These are phyloP conservation scores for Zanthoxylum bungeanum DNA, from an alignment of 345 rosid genomes.

Conservation along the genomic window DNA sequence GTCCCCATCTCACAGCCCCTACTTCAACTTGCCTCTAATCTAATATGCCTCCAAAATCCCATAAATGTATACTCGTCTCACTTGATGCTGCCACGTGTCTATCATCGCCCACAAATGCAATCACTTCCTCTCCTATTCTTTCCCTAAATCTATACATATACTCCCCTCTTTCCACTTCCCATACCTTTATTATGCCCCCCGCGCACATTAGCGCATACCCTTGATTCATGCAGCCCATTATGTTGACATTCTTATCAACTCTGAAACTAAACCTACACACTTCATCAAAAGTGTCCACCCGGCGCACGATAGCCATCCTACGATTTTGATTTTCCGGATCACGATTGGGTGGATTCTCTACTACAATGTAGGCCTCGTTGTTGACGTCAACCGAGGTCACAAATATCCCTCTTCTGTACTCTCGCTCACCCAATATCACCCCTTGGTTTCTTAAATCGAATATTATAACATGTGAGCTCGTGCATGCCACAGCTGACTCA, in stretches of 20 bases:
- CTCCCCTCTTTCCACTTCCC: slow-evolving; percentile 51
- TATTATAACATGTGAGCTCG: slow-evolving; percentile 35
- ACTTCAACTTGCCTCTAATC: too few relatives aligned
- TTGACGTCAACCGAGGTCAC: slow-evolving; percentile 52
- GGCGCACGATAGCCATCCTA: slow-evolving; percentile 60
- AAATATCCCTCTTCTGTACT: slow-evolving; percentile 33
- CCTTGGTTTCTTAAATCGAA: slow-evolving; percentile 60
- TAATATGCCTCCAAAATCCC: slow-evolving; percentile 82
- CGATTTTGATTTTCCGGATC: too few relatives aligned
- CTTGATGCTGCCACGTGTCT: slow-evolving; percentile 58
- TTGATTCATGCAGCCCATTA: slow-evolving; percentile 65
- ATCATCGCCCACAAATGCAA: too few relatives aligned
- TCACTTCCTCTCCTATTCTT: too few relatives aligned
- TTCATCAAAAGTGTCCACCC: slow-evolving; percentile 33
- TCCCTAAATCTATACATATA: too few relatives aligned
- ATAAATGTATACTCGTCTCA: slow-evolving; percentile 53
- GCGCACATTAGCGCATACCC: slow-evolving; percentile 65
- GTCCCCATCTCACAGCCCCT: slow-evolving; percentile 31
- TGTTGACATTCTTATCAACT: slow-evolving; percentile 13
- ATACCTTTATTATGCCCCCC: slow-evolving; percentile 57
- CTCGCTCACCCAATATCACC: slow-evolving; percentile 31
- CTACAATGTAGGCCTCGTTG: slow-evolving; percentile 44
- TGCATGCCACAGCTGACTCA: too few relatives aligned
- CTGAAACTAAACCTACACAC: slow-evolving; percentile 50
- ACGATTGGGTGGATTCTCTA: slow-evolving; percentile 48